Conservation (phyloP, 306 rosid genomes). For the Oxytropis ochrocephala region DNA sequence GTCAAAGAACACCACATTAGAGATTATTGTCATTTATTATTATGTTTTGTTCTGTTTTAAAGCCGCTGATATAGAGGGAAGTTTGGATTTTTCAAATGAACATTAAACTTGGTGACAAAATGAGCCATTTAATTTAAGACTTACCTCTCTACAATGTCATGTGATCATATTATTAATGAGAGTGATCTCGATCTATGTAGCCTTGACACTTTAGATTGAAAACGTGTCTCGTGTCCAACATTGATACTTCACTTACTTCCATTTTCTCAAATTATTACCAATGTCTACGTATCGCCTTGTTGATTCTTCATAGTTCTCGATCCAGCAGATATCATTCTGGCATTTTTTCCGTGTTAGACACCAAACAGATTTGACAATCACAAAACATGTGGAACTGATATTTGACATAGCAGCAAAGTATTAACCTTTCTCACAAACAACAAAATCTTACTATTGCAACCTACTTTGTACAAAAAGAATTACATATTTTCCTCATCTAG, state of each 20-base stretch:
- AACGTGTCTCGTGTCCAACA: too few species aligned
- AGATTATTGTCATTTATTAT: not conserved
- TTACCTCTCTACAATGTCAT: too few species aligned
- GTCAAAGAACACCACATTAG: not conserved
- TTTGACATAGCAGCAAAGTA: conserved; percentile 10
- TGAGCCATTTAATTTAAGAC: too few species aligned
- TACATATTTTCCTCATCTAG: not conserved
- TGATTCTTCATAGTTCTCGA: too few species aligned
- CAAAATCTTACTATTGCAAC: conserved; percentile 14
- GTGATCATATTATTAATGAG: not conserved
- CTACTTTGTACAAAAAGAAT: conserved; percentile 59
- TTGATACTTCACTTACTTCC: too few species aligned
- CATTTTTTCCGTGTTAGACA: too few species aligned
- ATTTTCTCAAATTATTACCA: too few species aligned
- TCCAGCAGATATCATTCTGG: not conserved
- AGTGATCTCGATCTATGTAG: too few species aligned
- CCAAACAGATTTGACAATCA: not conserved
- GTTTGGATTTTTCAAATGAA: not conserved
- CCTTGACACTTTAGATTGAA: too few species aligned
- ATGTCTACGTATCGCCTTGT: too few species aligned
- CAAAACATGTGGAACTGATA: not conserved
- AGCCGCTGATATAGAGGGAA: not conserved
- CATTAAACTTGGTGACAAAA: not conserved
- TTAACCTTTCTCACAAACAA: conserved; percentile 21
- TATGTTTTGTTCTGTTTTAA: not conserved